phyloP scores from a whole-genome alignment of 352 stramenopile genomes.

The Lagenidium giganteum region DNA sequence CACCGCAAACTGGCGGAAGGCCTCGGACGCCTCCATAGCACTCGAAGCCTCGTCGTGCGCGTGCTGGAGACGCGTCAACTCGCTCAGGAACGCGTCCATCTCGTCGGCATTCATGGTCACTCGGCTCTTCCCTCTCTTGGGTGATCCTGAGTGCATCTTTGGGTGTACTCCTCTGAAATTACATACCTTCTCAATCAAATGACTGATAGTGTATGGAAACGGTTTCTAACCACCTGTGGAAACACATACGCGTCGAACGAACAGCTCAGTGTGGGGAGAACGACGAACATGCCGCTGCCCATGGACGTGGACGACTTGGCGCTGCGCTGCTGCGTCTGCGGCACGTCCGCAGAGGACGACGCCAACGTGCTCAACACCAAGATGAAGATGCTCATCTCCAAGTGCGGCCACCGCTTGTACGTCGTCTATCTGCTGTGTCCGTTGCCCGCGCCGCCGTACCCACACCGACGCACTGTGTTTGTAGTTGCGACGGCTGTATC shows the following conservation, averaged over 20 bases:
- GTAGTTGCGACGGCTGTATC: conserved; percentile 81
- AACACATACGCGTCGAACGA: too few relatives aligned
- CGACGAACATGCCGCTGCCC: conserved; percentile 4
- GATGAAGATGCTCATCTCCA: conserved; percentile 91
- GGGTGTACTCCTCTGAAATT: too few relatives aligned
- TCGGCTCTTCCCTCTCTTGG: too few relatives aligned
- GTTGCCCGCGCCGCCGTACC: background rate
- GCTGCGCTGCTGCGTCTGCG: conserved; percentile 85
- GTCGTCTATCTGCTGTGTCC: conserved; percentile 15
- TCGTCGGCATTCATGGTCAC: conserved; percentile 12
- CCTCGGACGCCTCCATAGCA: conserved; percentile 1
- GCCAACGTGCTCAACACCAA: conserved; percentile 88
- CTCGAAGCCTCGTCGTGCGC: background rate
- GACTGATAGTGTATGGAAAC: too few relatives aligned
- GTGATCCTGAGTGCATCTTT: too few relatives aligned
- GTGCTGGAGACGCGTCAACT: conserved; percentile 11
- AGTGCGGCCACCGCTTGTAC: conserved; percentile 86
- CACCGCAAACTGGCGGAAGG: conserved; percentile 44
- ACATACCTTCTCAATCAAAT: too few relatives aligned
- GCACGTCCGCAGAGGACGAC: conserved; percentile 80
- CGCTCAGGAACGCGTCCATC: conserved; percentile 17
- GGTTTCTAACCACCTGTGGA: too few relatives aligned
- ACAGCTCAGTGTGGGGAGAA: too few relatives aligned
- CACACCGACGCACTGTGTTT: background rate
- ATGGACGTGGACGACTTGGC: conserved; percentile 65